phyloP scores from a whole-genome alignment of 495 filamentous ascomycete genomes.

The Astrothelium macrocarpum region DNA sequence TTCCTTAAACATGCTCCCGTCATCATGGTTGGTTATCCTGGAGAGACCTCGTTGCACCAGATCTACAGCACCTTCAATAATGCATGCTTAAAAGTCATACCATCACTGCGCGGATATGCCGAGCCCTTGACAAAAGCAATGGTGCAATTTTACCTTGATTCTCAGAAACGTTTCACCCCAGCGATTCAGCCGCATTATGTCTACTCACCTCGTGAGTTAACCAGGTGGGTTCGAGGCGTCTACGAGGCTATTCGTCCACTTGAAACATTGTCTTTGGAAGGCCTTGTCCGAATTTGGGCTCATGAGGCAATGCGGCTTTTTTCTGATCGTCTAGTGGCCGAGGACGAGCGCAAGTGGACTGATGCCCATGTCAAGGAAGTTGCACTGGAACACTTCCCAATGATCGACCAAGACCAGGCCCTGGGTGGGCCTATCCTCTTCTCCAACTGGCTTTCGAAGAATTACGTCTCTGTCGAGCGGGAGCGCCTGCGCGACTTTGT shows the following conservation, averaged over 20 bases:
- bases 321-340: conserved; percentile 86
- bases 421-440: conserved; percentile 92
- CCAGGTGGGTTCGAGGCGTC: conserved; percentile 90
- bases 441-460: conserved; percentile 99
- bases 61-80: conserved; percentile 99
- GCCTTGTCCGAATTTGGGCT: conserved; percentile 93
- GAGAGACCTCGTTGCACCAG: conserved; percentile 83
- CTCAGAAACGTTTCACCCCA: conserved; percentile 84
- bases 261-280: conserved; percentile 78
- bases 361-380: conserved; percentile 72
- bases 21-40: conserved; percentile 98
- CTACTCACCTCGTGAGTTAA: conserved; percentile 96
- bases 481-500: conserved; percentile 93
- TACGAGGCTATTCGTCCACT: conserved; percentile 94
- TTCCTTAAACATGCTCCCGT: conserved; percentile 93
- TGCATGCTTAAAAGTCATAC: conserved; percentile 92
- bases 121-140: conserved; percentile 93
- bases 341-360: conserved; percentile 95
- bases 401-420: conserved; percentile 75
- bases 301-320: conserved; percentile 94
- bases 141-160: conserved; percentile 93
- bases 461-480: conserved; percentile 93
- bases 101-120: conserved; percentile 86
- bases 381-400: conserved; percentile 86
- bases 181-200: conserved; percentile 98